A percentile compares a stretch with the other conserved stretches of the same genome.
These are phyloP conservation scores for Trypanosoma grayi DNA, from an alignment of 208 protist genomes.

Conservation along the genomic window DNA sequence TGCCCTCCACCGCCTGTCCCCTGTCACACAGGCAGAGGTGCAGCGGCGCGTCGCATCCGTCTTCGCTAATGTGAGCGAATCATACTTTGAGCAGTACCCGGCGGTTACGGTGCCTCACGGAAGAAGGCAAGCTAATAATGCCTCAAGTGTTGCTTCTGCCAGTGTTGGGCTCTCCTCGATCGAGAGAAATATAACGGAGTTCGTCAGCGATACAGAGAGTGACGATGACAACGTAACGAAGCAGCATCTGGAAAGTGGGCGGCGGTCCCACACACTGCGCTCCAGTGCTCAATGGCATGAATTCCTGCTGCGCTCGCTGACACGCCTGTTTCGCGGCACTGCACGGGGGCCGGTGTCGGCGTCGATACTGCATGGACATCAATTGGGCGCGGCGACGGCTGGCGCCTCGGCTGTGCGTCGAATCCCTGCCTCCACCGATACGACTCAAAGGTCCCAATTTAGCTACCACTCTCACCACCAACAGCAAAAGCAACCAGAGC, in stretches of 20 bases:
- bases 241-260: slow-evolving; percentile 4
- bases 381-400: not conserved
- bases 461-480: not conserved
- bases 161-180: not conserved
- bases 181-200: not conserved
- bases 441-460: not conserved
- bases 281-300: slow-evolving; percentile 35
- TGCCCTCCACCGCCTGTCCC: slow-evolving; percentile 23
- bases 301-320: slow-evolving; percentile 32
- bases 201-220: not conserved
- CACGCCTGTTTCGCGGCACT: slow-evolving; percentile 22
- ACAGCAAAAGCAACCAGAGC: not conserved
- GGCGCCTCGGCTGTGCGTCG: slow-evolving; percentile 10
- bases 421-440: not conserved
- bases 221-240: not conserved
- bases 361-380: slow-evolving; percentile 1
- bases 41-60: slow-evolving; percentile 6
- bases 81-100: slow-evolving; percentile 41
- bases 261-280: slow-evolving; percentile 6
- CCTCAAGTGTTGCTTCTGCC: too few species aligned
- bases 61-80: slow-evolving; percentile 15
- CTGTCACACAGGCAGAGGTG: slow-evolving; percentile 29
- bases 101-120: not conserved
- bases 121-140: too few species aligned
- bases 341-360: slow-evolving; percentile 2